phyloP scores from a whole-genome alignment of 1,139 yeast species.

The Geotrichum carabidarum region DNA sequence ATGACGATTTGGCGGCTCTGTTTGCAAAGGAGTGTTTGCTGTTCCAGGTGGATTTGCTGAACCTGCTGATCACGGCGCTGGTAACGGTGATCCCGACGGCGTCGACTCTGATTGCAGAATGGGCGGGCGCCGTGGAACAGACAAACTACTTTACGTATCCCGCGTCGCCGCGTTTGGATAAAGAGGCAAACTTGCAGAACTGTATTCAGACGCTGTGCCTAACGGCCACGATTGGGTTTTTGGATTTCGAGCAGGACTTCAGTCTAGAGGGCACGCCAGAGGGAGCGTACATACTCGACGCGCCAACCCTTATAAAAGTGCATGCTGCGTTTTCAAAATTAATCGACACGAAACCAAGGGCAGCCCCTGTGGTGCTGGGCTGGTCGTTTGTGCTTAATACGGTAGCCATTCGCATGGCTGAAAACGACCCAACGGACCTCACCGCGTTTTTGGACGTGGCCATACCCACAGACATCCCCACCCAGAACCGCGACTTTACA shows the following conservation, averaged over 20 bases:
- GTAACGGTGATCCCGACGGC: conserved; percentile 31
- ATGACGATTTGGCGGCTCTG: conserved; percentile 14
- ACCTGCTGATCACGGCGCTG: conserved; percentile 31
- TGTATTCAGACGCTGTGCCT: conserved; percentile 24
- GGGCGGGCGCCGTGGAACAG: conserved; percentile 54
- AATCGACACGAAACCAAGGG: conserved; percentile 34
- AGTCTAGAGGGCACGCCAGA: conserved; percentile 23
- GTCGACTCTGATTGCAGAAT: conserved; percentile 39
- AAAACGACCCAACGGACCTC: conserved; percentile 31
- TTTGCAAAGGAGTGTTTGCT: conserved; percentile 20
- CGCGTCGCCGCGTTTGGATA: conserved; percentile 23
- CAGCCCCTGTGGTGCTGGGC: conserved; percentile 54
- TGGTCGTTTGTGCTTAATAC: conserved; percentile 68
- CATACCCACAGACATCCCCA: conserved; percentile 13
- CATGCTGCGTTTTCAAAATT: conserved; percentile 37
- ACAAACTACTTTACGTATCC: conserved; percentile 42
- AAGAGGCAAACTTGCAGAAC: conserved; percentile 11
- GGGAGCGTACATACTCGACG: conserved; percentile 44
- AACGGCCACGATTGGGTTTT: conserved; percentile 32
- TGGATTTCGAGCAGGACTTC: conserved; percentile 35
- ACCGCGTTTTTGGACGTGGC: conserved; percentile 28
- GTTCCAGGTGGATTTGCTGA: conserved; percentile 26
- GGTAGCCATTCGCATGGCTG: conserved; percentile 49
- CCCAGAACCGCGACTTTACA: conserved; percentile 9
- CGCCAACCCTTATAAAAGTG: conserved; percentile 41